A percentile compares a stretch with the other conserved stretches of the same genome.
phyloP scores from a whole-genome alignment of 495 filamentous ascomycete genomes.

The Hypoxylon lienhwacheense region DNA sequence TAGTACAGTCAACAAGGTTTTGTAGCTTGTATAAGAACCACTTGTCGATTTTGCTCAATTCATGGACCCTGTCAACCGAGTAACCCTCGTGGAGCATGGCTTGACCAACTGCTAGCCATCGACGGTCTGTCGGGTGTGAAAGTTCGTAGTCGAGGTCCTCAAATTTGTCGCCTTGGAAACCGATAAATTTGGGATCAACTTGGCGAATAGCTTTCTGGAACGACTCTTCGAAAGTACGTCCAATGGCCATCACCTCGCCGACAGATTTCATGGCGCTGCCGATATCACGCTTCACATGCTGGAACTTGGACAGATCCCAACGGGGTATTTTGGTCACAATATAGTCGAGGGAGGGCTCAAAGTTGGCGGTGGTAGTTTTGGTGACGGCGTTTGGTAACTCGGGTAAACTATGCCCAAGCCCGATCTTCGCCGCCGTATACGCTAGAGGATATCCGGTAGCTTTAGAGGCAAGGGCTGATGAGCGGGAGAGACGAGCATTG shows the following conservation, averaged over 20 bases:
- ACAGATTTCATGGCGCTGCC: constrained; percentile 98
- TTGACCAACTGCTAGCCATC: constrained; percentile 96
- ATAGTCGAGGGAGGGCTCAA: constrained; percentile 95
- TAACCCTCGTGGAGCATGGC: constrained; percentile 97
- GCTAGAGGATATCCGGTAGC: constrained; percentile 96
- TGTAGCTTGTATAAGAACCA: constrained; percentile 98
- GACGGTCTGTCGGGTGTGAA: constrained; percentile 86
- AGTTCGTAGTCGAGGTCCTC: constrained; percentile 89
- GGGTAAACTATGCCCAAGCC: constrained; percentile 88
- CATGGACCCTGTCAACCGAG: constrained; percentile 84
- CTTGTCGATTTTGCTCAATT: constrained; percentile 92
- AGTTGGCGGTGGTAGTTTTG: constrained; percentile 98
- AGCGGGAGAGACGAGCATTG: constrained; percentile 94
- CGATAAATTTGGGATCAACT: constrained; percentile 87
- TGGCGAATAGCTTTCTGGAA: constrained; percentile 98
- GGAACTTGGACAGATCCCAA: constrained; percentile 98
- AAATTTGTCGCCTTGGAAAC: constrained; percentile 94
- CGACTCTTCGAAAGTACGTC: constrained; percentile 97
- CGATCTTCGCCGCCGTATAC: constrained; percentile 96
- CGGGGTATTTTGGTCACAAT: constrained; percentile 98
- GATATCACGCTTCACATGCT: constrained; percentile 96
- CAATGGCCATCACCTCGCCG: constrained; percentile 98
- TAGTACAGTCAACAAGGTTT: constrained; percentile 89
- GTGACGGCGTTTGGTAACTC: constrained; percentile 97
- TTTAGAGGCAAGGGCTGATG: constrained; percentile 95